These are phyloP conservation scores for Corynespora cassiicola DNA, from an alignment of 2,329 filamentous ascomycete genomes.

Conservation along the genomic window DNA sequence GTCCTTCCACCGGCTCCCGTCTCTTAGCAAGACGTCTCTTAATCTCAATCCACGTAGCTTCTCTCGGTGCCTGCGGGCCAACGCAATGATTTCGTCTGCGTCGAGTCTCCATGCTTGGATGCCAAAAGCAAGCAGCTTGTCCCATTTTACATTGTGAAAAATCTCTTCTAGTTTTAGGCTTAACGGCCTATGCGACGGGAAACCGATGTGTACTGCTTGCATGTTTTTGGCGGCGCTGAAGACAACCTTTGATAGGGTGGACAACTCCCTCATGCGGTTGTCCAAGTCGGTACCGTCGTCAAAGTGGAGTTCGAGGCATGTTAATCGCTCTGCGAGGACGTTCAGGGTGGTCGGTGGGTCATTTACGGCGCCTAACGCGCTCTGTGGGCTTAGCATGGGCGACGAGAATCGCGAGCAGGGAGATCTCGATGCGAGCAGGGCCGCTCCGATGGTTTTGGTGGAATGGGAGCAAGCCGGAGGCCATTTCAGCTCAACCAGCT, in stretches of 20 bases:
- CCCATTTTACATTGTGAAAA: conserved; percentile 68
- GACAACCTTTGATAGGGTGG: conserved; percentile 62
- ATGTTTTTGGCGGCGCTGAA: conserved; percentile 67
- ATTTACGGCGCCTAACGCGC: conserved; percentile 59
- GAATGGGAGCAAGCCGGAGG: conserved; percentile 68
- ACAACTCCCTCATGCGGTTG: conserved; percentile 63
- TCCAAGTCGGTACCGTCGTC: conserved; percentile 65
- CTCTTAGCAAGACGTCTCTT: conserved; percentile 65
- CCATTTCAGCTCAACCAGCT: conserved; percentile 64
- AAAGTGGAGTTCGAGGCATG: conserved; percentile 69
- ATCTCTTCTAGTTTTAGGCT: conserved; percentile 65
- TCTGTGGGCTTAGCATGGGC: conserved; percentile 67
- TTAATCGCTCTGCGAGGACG: conserved; percentile 62
- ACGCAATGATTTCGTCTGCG: conserved; percentile 64
- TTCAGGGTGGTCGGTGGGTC: conserved; percentile 56
- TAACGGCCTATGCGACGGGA: conserved; percentile 64
- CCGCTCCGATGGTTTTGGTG: conserved; percentile 63
- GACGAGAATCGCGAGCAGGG: conserved; percentile 67
- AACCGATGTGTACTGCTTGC: conserved; percentile 69
- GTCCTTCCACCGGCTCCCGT: conserved; percentile 66
- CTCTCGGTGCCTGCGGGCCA: conserved; percentile 62
- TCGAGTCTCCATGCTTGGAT: conserved; percentile 70
- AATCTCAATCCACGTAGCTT: conserved; percentile 66
- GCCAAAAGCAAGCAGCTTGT: conserved; percentile 67
- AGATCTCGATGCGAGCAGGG: conserved; percentile 63